A percentile compares a stretch with the other conserved stretches of the same genome.
Conservation (phyloP, 73 alveolate species). For the Stentor coeruleus region DNA sequence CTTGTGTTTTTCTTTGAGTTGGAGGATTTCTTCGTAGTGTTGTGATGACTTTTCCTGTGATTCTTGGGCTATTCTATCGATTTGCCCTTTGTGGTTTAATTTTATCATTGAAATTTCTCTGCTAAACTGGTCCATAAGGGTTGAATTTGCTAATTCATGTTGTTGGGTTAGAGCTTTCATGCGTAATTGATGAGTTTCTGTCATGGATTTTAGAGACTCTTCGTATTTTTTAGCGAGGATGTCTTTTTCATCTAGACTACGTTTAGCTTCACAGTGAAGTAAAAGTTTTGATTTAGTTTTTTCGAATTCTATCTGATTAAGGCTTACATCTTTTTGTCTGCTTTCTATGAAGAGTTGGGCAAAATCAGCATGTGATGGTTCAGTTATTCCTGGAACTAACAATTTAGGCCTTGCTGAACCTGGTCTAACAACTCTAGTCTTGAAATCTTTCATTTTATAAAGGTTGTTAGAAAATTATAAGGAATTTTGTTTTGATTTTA, state of each 20-base stretch:
- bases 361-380: background rate
- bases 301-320: constrained; percentile 15
- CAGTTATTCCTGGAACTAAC: constrained; percentile 3
- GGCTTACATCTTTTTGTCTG: constrained; percentile 13
- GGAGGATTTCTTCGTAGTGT: background rate
- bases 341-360: background rate
- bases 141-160: background rate
- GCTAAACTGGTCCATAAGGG: constrained; percentile 27
- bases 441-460: background rate
- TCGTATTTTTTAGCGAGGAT: constrained; percentile 8
- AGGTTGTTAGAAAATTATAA: no score
- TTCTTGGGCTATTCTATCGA: background rate
- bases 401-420: background rate
- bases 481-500: no score
- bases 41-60: background rate
- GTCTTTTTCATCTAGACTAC: constrained; percentile 6
- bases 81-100: background rate
- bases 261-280: constrained; percentile 17
- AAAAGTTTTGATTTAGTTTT: background rate
- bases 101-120: background rate
- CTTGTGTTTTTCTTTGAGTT: background rate
- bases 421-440: background rate
- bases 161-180: constrained; percentile 22
- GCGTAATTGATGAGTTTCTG: constrained; percentile 6
- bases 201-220: background rate